A percentile compares a stretch with the other conserved stretches of the same genome.
Evolutionary conservation across 345 rosid species (phyloP).

Genomic region (rapeseed (Brassica napus)): DNA sequence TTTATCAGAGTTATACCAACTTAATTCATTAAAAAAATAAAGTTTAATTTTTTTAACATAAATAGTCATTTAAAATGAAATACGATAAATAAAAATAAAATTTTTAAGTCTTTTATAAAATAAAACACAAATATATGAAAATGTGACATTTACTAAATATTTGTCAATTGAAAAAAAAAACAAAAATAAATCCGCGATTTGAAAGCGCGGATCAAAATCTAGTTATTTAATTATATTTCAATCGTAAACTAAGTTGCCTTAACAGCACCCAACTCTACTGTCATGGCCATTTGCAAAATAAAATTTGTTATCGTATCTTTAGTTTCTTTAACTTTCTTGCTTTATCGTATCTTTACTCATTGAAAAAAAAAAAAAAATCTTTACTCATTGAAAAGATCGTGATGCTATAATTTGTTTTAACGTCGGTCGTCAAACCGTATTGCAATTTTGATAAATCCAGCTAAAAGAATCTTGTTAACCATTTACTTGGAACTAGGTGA

Average conservation of each 20-base stretch:
- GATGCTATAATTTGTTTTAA: background rate
- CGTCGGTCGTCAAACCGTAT: slow-evolving; percentile 5
- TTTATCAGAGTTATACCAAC: too few species aligned
- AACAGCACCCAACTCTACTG: slow-evolving; percentile 14
- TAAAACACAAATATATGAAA: too few species aligned
- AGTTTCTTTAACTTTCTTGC: background rate
- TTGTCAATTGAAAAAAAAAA: too few species aligned
- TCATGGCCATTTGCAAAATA: slow-evolving; percentile 28
- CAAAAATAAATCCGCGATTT: too few species aligned
- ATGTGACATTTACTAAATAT: too few species aligned
- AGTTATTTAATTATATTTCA: slow-evolving; percentile 4
- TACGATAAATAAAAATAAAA: too few species aligned
- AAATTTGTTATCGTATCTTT: background rate
- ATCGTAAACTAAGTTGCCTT: slow-evolving; percentile 6
- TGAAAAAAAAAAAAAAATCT: background rate
- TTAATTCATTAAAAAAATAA: too few species aligned
- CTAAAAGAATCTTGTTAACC: background rate
- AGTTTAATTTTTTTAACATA: too few species aligned
- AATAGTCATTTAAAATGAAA: too few species aligned
- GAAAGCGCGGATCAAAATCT: too few species aligned
- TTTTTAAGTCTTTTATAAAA: too few species aligned
- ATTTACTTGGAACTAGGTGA: background rate
- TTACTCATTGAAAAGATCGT: background rate
- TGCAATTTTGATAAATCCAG: background rate
- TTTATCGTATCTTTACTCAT: background rate